Conservation (phyloP, 73 alveolate genomes). For the Uronychia setigera region DNA sequence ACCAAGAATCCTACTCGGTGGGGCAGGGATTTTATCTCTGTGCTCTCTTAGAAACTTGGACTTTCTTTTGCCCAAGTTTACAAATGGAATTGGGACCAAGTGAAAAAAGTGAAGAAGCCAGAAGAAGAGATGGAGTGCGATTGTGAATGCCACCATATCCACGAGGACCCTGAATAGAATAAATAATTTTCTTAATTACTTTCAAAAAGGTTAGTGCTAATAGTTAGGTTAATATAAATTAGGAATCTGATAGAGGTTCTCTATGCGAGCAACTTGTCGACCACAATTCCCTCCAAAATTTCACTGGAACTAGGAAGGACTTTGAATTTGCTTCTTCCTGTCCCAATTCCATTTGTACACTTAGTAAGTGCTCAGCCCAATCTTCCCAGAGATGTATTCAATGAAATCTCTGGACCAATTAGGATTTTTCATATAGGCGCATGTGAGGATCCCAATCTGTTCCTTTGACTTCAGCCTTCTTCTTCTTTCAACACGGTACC, state of each 20-base stretch:
- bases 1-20: conserved; percentile 25
- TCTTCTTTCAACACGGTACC: background rate
- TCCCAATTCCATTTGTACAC: conserved; percentile 74
- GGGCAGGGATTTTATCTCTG: conserved; percentile 48
- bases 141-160: background rate
- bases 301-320: no score
- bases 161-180: no score
- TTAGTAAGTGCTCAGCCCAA: conserved; percentile 56
- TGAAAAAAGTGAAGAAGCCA: conserved; percentile 12
- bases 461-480: conserved; percentile 23
- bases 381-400: conserved; percentile 12
- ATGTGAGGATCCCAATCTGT: conserved; percentile 29
- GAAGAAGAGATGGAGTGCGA: background rate
- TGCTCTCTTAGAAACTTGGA: conserved; percentile 33
- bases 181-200: no score
- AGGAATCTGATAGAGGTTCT: no score
- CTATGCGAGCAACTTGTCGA: no score
- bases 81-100: conserved; percentile 77
- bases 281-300: no score
- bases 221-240: no score
- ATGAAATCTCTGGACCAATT: conserved; percentile 52
- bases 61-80: conserved; percentile 58
- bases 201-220: no score
- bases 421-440: conserved; percentile 34
- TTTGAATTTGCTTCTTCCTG: conserved; percentile 44